Base-by-base conservation (phyloP, 352 stramenopile species). In the Globisporangium barbulae region DNA sequence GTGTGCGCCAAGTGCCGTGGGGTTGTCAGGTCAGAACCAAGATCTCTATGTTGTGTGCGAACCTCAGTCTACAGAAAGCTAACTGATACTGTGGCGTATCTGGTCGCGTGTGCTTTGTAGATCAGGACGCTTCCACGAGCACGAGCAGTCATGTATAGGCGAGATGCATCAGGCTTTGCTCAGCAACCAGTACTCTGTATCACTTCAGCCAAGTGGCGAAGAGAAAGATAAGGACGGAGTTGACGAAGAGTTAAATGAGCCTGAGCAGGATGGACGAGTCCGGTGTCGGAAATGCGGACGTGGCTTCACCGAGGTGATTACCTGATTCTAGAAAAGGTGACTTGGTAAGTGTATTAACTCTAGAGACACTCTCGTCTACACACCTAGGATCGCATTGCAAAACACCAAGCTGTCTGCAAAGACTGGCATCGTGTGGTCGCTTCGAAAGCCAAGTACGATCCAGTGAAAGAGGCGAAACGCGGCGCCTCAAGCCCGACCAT, bases 371-470 rank as follows among this genome's bases (percentile, higher is more conserved):
- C 15, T 33, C 15, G 39, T 7, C 17, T 50, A 33, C 28, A 19
- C 31, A 5, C 28, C 6, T 33, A 82, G 69, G 78, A 89, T 59
- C 81, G 83, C 0, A 87, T 92, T 59, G 68, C 69, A 8, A 92
- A 89, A 61, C 81, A 90, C 65, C 83, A 90, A 59, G 83, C 79
- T 0, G 78, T 92, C 15, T 92, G 83, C 56, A 42, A 63, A 35
- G 54, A 67, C 28, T 55, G 41, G 4, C 53, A 41, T 2, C 52
- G 21, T 15, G 25, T 17, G 21, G 21, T 4, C 21, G 30, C 31
- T 28, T 22, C 47, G 21, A 52, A 6, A 5, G 21, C 19, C 13
- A 30, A 45, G 33, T 35, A 57, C 21, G n/a, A 52, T 13, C 33
- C 39, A 31, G 21, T 44, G 0, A 49, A 44, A 42, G 21, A 49